These are phyloP conservation scores for Gloeostereum incarnatum DNA, from an alignment of 768 basidiomycete species.

Conservation along the genomic window DNA sequence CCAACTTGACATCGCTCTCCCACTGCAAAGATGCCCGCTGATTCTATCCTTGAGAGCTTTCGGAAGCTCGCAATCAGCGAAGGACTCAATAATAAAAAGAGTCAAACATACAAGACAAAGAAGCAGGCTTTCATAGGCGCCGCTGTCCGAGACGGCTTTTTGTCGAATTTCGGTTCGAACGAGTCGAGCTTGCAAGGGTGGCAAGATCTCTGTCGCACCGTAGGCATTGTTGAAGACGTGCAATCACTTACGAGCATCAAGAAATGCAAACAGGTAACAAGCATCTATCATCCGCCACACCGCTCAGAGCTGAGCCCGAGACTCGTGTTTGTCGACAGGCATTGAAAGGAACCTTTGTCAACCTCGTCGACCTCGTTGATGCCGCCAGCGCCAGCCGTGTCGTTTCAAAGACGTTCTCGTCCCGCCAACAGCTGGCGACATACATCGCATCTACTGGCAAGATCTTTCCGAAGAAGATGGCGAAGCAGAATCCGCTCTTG, in stretches of 20 bases:
- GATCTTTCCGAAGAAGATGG: slow-evolving; percentile 9
- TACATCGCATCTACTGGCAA: slow-evolving; percentile 10
- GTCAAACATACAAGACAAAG: background rate
- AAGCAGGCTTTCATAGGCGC: background rate
- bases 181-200: slow-evolving; percentile 1
- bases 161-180: background rate
- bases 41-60: too few relatives aligned
- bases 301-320: background rate
- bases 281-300: background rate
- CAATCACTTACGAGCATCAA: background rate
- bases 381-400: slow-evolving; percentile 4
- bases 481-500: slow-evolving; percentile 11
- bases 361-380: slow-evolving; percentile 10
- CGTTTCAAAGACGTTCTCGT: slow-evolving; percentile 3
- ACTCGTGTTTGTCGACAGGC: slow-evolving; percentile 3
- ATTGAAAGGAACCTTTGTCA: slow-evolving; percentile 10
- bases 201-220: background rate
- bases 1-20: too few relatives aligned
- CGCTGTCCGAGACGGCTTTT: background rate
- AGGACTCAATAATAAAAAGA: too few relatives aligned
- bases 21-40: too few relatives aligned
- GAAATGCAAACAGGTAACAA: slow-evolving; percentile 1
- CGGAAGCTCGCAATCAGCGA: too few relatives aligned
- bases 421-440: slow-evolving; percentile 4
- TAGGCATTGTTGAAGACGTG: background rate